Base-by-base conservation (phyloP, 2,329 filamentous ascomycete species). In the Ampelomyces quisqualis region DNA sequence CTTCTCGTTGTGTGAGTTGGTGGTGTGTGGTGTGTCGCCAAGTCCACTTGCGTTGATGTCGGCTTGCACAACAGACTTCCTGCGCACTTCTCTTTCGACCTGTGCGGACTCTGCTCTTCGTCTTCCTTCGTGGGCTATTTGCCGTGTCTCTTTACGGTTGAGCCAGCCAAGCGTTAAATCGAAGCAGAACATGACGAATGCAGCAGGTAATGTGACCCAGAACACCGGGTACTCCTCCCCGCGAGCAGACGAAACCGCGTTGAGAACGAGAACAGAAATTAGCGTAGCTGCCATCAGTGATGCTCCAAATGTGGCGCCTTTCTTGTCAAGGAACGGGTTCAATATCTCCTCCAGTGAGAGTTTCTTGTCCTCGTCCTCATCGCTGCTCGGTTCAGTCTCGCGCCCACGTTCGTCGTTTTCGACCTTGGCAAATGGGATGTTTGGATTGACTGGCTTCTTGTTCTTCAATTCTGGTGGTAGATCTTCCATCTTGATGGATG, bases 301-400 rank as follows among this genome's bases (percentile, higher is more conserved):
- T 0, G 76, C 80, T 1, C 84, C 84, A 40, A 87, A 82, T 0
- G 72, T 70, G 0, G 85, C 85, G 7, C 84, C 80, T 2, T 72
- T 69, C 49, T 80, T 85, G 57, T 89, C 85, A 0, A 88, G 64
- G 43, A 84, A 88, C 0, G 85, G 85, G 49, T 88, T 86, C 77
- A 88, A 79, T 54, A 88, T 86, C 55, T 88, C 84, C 48, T 85
- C 83, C 0, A 88, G 74, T 0, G 81, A 81, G 0, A 84, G 67
- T 0, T 78, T 64, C 47, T 84, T 77, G 14, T 53, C 49, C 34
- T 58, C 42, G 42, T 79, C 66, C 19, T 81, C 76, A 6, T 74
- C 68, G 20, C 74, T 70, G n/a, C 66, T 61, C 7, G 67, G 59
- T 7, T 56, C 47, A 5, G 72, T 69, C 6, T 79, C 77, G 35